Evolutionary conservation across 2,329 filamentous ascomycete genomes (phyloP).

Genomic region (Sarocladium oryzae): DNA sequence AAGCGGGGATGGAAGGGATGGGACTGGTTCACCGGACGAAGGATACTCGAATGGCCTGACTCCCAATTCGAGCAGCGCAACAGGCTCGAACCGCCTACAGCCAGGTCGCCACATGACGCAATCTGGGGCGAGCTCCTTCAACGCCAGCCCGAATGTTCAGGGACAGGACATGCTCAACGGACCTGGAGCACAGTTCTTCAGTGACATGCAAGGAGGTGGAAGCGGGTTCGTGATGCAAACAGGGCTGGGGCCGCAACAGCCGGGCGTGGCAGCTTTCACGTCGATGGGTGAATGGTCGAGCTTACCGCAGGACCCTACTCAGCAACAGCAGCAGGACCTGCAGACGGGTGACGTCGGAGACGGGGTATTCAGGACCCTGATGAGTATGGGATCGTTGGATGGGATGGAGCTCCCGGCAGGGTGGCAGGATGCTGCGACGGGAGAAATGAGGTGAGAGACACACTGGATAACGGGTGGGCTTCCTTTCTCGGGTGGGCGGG

Average conservation of each 20-base stretch:
- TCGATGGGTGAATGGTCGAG: conserved; percentile 26
- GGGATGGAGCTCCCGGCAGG: conserved; percentile 49
- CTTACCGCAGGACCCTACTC: conserved; percentile 17
- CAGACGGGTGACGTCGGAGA: conserved; percentile 44
- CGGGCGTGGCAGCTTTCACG: background rate
- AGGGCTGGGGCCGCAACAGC: background rate
- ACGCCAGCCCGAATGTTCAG: conserved; percentile 43
- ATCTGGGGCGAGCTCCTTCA: conserved; percentile 41
- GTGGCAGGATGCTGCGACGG: conserved; percentile 27
- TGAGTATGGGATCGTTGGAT: conserved; percentile 55
- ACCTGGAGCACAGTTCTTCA: conserved; percentile 19
- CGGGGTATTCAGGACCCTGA: conserved; percentile 49
- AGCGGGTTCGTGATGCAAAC: conserved; percentile 5
- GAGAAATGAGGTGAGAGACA: conserved; percentile 1
- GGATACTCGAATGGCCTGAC: conserved; percentile 49
- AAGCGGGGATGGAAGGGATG: conserved; percentile 38
- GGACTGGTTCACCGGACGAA: conserved; percentile 43
- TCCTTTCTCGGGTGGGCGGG: too few species aligned
- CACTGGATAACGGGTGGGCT: too few species aligned
- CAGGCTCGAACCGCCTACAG: conserved; percentile 19
- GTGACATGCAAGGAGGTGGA: background rate
- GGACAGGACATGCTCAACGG: conserved; percentile 34
- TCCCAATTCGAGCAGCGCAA: conserved; percentile 47
- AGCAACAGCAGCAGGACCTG: conserved; percentile 31
- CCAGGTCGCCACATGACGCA: conserved; percentile 25